Conservation (phyloP, 306 rosid species). For the Arachis hypogaea region DNA sequence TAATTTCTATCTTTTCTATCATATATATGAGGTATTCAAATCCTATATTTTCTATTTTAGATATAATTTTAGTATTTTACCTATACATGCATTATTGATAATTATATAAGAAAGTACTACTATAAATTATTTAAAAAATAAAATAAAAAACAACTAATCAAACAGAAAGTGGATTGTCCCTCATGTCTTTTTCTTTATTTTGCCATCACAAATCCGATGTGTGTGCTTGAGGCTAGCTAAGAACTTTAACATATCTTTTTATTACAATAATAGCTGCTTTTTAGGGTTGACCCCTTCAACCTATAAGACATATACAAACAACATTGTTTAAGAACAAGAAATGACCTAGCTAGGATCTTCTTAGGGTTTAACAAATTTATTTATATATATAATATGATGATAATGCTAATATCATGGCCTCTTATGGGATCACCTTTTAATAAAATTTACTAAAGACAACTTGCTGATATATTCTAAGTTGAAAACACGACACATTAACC, state of each 20-base stretch:
- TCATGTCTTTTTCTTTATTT: conserved; percentile 18
- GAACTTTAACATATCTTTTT: conserved; percentile 26
- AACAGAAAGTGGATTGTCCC: conserved; percentile 5
- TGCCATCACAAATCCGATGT: conserved; percentile 12
- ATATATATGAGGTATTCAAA: too few species aligned
- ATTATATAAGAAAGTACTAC: too few species aligned
- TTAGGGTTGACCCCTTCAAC: conserved; percentile 44
- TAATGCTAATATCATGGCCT: conserved; percentile 36
- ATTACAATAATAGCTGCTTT: conserved; percentile 38
- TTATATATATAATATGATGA: not conserved
- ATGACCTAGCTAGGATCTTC: conserved; percentile 23
- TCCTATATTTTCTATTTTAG: too few species aligned
- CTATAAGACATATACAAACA: conserved; percentile 28
- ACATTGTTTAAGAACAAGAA: not conserved
- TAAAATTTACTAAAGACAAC: conserved; percentile 39
- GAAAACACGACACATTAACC: conserved; percentile 21
- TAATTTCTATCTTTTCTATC: too few species aligned
- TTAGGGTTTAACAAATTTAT: conserved; percentile 28
- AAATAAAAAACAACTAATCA: not conserved
- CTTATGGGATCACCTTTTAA: conserved; percentile 13
- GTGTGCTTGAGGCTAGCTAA: conserved; percentile 35
- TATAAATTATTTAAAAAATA: not conserved
- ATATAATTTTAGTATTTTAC: too few species aligned
- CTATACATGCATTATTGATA: too few species aligned
- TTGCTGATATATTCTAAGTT: conserved; percentile 6